Percentiles rank a stretch among this genome's conserved stretches.
Conservation (phyloP, 345 rosid species). For the Ailanthus altissimus region DNA sequence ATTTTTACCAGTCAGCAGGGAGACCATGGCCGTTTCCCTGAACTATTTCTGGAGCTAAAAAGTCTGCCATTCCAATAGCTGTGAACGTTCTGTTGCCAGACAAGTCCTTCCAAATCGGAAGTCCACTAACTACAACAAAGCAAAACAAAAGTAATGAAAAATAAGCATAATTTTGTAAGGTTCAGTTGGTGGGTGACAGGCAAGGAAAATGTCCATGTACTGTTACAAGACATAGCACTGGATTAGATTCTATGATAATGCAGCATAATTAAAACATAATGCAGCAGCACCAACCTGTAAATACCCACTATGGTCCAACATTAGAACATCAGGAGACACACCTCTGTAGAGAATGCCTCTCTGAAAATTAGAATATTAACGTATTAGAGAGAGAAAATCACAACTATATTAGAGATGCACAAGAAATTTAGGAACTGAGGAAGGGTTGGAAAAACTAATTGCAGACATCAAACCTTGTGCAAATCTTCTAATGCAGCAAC, state of each 20-base stretch:
- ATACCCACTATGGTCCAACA: constrained; percentile 83
- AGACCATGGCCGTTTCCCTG: constrained; percentile 90
- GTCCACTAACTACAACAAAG: constrained; percentile 63
- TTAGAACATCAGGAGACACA: constrained; percentile 73
- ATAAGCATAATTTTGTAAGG: constrained; percentile 2
- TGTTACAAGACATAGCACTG: background rate
- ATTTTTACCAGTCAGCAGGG: constrained; percentile 81
- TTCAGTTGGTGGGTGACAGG: constrained; percentile 12
- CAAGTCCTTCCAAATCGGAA: constrained; percentile 79
- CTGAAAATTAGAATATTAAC: constrained; percentile 49
- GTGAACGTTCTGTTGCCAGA: constrained; percentile 77
- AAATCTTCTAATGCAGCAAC: constrained; percentile 74
- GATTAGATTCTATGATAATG: background rate
- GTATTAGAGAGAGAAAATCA: background rate
- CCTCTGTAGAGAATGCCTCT: constrained; percentile 81
- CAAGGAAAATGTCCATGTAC: background rate
- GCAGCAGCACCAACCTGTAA: constrained; percentile 51
- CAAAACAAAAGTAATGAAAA: constrained; percentile 8
- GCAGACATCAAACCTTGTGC: constrained; percentile 56
- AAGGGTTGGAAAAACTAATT: constrained; percentile 15
- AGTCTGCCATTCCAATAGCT: constrained; percentile 82
- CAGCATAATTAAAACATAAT: background rate
- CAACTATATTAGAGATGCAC: background rate
- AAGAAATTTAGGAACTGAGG: constrained; percentile 3
- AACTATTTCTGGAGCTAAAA: constrained; percentile 83